Conservation (phyloP, 257 asterid species). For the Rauvolfia tetraphylla region DNA sequence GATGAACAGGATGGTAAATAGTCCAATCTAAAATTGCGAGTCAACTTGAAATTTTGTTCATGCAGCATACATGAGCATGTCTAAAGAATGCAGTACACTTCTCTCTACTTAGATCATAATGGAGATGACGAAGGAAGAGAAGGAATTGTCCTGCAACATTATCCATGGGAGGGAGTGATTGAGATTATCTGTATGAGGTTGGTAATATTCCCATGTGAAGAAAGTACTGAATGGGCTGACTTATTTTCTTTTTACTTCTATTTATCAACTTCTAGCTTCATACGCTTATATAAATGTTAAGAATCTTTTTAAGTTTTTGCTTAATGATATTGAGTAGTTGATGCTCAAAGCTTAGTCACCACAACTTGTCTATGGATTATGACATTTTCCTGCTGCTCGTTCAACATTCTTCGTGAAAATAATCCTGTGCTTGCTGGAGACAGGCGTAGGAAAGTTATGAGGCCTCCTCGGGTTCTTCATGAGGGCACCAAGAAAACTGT, state of each 20-base stretch:
- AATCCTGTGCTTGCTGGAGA: constrained; percentile 98
- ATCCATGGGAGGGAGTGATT: constrained; percentile 94
- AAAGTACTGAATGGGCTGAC: background rate
- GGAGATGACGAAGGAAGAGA: constrained; percentile 82
- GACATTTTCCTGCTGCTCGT: constrained; percentile 52
- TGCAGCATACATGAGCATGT: too few species aligned
- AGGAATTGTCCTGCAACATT: constrained; percentile 63
- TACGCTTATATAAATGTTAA: background rate
- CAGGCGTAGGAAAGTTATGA: constrained; percentile 95
- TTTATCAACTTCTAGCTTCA: background rate
- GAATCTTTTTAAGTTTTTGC: background rate
- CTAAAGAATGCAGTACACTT: background rate
- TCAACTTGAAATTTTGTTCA: background rate
- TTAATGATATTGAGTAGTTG: background rate
- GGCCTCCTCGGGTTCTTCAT: constrained; percentile 99
- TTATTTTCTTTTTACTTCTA: too few species aligned
- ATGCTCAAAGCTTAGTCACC: background rate
- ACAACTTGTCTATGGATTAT: background rate
- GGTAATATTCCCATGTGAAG: constrained; percentile 30
- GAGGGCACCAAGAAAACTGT: constrained; percentile 98
- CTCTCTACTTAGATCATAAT: constrained; percentile 36
- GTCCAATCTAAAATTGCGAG: background rate
- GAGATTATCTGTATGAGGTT: constrained; percentile 86
- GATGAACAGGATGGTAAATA: constrained; percentile 65
- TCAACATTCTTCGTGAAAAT: constrained; percentile 92